Evolutionary conservation across 164 flowering plant genomes (phyloP), one percentile per base, ranked within the genome.

Genomic region (Brasenia schreberi): DNA sequence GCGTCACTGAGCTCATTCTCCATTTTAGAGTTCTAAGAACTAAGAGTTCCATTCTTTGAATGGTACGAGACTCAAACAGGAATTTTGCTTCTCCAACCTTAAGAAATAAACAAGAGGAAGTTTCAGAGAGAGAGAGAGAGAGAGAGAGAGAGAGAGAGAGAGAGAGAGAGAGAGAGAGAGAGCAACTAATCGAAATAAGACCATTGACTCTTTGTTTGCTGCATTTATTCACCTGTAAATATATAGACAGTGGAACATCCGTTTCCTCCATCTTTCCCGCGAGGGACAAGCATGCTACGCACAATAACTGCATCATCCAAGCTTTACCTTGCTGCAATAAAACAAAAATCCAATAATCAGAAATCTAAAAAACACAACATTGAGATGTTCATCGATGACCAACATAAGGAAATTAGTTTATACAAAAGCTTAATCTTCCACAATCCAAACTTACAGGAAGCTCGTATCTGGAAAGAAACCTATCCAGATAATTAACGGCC

Each of bases 251-350:
- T 43, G 97, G 97, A 10, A 85, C 88, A 42, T 86, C 83, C 61
- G 84, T 83, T 72, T 88, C 97, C 66, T 90, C 97, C 85, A 88
- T 79, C 81, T 90, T 90, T 69, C 92, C 94, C 23, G 94, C 92
- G 68, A 90, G 78, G 44, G 97, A 90, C 73, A 90, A 73, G 76
- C 97, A 90, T 4, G 92, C 79, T 63, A 90, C 89, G 67, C 86
- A 86, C 72, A 88, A 69, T 67, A 90, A 77, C 65, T 88, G 95
- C 83, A 85, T 79, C 82, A 78, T 88, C 97, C 97, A 90, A 67
- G 81, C 76, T 73, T 79, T 84, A n/a, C 80, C 84, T 70, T 77
- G 85, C 97, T 86, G 74, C 68, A 73, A 12, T 11, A 23, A 18
- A 18, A 17, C 0, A 9, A 5, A 59, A 17, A 9, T 23, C 43